Evolutionary conservation across 1,284 basidiomycete species (phyloP).

Genomic region (Fomitopsis betulina): DNA sequence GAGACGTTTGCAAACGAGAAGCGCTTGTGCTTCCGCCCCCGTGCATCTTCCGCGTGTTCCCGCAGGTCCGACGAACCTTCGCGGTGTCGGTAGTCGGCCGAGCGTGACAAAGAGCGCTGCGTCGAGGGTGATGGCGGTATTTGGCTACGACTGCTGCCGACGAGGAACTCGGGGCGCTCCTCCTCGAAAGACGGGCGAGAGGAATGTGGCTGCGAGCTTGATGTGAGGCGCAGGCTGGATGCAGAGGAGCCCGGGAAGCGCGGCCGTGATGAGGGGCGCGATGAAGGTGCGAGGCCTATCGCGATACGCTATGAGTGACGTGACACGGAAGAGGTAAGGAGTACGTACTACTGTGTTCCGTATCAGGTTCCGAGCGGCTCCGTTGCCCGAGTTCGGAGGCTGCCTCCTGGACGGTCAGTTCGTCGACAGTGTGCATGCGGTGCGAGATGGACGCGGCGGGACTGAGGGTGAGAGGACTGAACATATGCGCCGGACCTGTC

Average conservation of each 20-base stretch:
- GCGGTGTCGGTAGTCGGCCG: conserved; percentile 8
- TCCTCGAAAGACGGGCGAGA: conserved; percentile 27
- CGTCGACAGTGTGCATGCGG: conserved; percentile 16
- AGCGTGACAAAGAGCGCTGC: conserved; percentile 11
- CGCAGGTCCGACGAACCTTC: conserved; percentile 13
- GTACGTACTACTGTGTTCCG: conserved; percentile 19
- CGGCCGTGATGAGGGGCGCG: conserved; percentile 2
- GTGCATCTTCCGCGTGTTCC: conserved; percentile 17
- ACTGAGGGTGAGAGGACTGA: conserved; percentile 9
- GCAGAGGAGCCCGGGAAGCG: conserved; percentile 18
- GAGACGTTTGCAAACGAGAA: conserved; percentile 35
- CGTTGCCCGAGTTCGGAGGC: conserved; percentile 18
- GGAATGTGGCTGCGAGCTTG: conserved; percentile 20
- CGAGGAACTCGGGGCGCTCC: conserved; percentile 20
- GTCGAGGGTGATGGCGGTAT: conserved; percentile 2
- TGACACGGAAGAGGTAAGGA: not conserved
- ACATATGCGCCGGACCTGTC: conserved; percentile 13
- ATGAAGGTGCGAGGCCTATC: conserved; percentile 4
- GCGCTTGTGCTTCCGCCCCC: conserved; percentile 32
- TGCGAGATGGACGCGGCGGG: conserved; percentile 19
- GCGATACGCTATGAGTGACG: not conserved
- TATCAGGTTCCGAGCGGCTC: conserved; percentile 11
- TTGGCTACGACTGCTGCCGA: conserved; percentile 19
- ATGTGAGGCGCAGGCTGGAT: conserved; percentile 5
- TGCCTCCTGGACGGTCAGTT: conserved; percentile 14